Evolutionary conservation across 2,329 filamentous ascomycete genomes (phyloP).

Genomic region (Fusarium citri): DNA sequence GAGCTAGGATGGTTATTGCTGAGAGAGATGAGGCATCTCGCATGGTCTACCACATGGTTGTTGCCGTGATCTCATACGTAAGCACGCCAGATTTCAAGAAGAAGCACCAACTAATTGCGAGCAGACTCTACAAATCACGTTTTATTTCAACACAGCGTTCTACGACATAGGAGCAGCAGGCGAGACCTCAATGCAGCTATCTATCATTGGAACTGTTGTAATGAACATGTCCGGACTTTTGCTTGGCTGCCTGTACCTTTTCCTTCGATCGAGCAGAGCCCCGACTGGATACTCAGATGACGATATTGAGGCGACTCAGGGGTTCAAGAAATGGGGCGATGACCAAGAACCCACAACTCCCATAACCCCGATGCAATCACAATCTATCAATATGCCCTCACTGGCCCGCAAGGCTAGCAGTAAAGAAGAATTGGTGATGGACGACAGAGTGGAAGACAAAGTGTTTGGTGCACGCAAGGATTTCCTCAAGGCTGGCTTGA

Average conservation of each 20-base stretch:
- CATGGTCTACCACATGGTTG: slow-evolving; percentile 75
- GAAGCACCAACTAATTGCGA: slow-evolving; percentile 47
- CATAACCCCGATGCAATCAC: slow-evolving; percentile 16
- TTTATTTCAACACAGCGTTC: slow-evolving; percentile 69
- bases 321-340: slow-evolving; percentile 34
- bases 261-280: slow-evolving; percentile 72
- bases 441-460: slow-evolving; percentile 50
- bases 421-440: slow-evolving; percentile 24
- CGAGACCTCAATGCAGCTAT: slow-evolving; percentile 60
- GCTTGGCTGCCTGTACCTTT: slow-evolving; percentile 73
- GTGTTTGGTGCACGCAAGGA: slow-evolving; percentile 44
- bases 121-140: slow-evolving; percentile 71
- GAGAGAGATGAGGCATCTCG: slow-evolving; percentile 73
- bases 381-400: slow-evolving; percentile 19
- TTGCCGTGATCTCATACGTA: slow-evolving; percentile 69
- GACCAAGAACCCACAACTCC: slow-evolving; percentile 25
- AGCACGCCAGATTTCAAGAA: slow-evolving; percentile 44
- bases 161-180: slow-evolving; percentile 51
- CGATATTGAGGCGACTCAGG: slow-evolving; percentile 13
- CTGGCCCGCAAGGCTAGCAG: slow-evolving; percentile 24
- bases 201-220: slow-evolving; percentile 74
- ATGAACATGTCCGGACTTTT: slow-evolving; percentile 74
- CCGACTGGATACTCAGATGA: slow-evolving; percentile 62
- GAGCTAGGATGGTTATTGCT: slow-evolving; percentile 64
- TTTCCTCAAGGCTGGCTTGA: slow-evolving; percentile 33